Evolutionary conservation across 2,329 filamentous ascomycete species (phyloP).

Genomic region (Tolypocladium sp.): DNA sequence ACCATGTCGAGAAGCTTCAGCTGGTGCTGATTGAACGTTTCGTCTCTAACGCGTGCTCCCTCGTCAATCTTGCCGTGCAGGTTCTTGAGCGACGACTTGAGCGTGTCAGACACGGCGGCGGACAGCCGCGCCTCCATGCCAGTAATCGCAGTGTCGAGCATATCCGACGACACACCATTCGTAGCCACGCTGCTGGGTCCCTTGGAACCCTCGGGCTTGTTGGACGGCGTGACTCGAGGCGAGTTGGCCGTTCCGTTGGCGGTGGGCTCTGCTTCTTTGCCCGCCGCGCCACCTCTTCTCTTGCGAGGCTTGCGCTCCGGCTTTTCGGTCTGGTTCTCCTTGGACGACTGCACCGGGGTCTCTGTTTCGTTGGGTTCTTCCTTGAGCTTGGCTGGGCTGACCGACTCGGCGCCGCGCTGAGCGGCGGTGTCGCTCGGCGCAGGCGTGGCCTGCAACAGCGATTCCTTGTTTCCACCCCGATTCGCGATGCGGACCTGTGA

Average conservation of each 20-base stretch:
- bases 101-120: conserved; percentile 35
- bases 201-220: conserved; percentile 22
- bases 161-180: conserved; percentile 30
- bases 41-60: conserved; percentile 47
- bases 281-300: conserved; percentile 53
- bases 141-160: conserved; percentile 43
- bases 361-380: conserved; percentile 40
- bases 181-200: conserved; percentile 11
- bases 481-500: conserved; percentile 24
- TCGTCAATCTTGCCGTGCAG: conserved; percentile 56
- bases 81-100: conserved; percentile 50
- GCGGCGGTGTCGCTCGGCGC: conserved; percentile 14
- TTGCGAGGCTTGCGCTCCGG: conserved; percentile 52
- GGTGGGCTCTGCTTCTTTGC: conserved; percentile 32
- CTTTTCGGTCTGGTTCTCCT: conserved; percentile 42
- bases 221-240: conserved; percentile 20
- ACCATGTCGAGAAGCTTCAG: conserved; percentile 47
- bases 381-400: conserved; percentile 28
- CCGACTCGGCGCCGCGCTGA: conserved; percentile 21
- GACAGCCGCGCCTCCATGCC: conserved; percentile 44
- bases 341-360: conserved; percentile 26
- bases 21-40: conserved; percentile 43
- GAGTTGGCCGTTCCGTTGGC: conserved; percentile 29
- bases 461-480: conserved; percentile 27
- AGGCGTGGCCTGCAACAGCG: conserved; percentile 13